These are phyloP conservation scores for Drechslerella dactyloides DNA, from an alignment of 2,329 filamentous ascomycete genomes.

Conservation along the genomic window DNA sequence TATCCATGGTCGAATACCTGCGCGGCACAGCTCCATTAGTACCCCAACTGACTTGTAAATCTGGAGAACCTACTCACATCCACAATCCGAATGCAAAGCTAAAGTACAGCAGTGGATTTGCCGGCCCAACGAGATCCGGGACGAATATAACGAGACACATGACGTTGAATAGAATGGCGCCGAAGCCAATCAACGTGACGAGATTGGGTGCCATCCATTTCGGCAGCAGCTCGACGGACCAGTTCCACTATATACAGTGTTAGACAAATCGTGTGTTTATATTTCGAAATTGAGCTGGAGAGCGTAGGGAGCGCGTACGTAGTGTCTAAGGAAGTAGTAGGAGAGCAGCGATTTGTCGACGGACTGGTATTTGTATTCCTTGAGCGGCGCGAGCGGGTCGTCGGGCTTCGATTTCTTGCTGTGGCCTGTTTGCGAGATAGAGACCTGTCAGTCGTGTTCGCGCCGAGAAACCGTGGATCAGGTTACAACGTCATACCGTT, in stretches of 20 bases:
- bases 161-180: conserved; percentile 89
- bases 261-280: conserved; percentile 7
- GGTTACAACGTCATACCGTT: neutral
- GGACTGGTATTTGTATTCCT: conserved; percentile 94
- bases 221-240: conserved; percentile 86
- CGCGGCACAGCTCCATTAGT: neutral
- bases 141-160: conserved; percentile 76
- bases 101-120: conserved; percentile 89
- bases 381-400: conserved; percentile 87
- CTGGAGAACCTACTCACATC: conserved; percentile 67
- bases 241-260: conserved; percentile 78
- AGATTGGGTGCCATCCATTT: conserved; percentile 98
- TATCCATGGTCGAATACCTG: conserved; percentile 93
- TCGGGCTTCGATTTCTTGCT: conserved; percentile 35
- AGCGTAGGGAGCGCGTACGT: conserved; percentile 69
- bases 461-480: neutral
- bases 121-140: conserved; percentile 88
- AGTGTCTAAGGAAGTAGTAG: conserved; percentile 90
- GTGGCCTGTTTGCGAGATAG: conserved; percentile 17
- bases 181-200: conserved; percentile 93
- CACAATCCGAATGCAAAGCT: conserved; percentile 95
- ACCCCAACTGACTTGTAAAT: neutral
- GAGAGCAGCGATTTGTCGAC: conserved; percentile 96
- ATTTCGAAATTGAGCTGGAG: neutral
- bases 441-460: neutral